A percentile compares a stretch with the other conserved stretches of the same genome.
Evolutionary conservation across 2,329 filamentous ascomycete genomes (phyloP).

Genomic region (Aspergillus sp.): DNA sequence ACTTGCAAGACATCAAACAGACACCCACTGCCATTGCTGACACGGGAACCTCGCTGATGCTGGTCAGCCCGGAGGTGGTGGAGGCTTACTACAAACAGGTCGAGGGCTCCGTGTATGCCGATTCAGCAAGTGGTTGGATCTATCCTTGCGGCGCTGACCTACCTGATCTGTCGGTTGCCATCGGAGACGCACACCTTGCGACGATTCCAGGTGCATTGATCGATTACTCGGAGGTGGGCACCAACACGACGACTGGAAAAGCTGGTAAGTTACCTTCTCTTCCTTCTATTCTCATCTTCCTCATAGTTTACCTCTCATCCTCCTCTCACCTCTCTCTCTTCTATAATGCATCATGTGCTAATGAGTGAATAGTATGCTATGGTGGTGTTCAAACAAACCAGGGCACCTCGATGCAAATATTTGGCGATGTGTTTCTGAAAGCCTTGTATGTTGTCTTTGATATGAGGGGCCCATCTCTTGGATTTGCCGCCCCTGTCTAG

Average conservation of each 20-base stretch:
- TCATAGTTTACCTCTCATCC: neutral
- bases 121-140: slow-evolving; percentile 46
- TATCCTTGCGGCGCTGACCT: slow-evolving; percentile 53
- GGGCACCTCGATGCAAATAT: slow-evolving; percentile 52
- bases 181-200: slow-evolving; percentile 47
- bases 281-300: neutral
- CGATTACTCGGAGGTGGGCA: slow-evolving; percentile 50
- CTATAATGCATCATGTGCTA: slow-evolving; percentile 6
- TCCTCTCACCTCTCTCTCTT: no score
- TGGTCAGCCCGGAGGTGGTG: slow-evolving; percentile 54
- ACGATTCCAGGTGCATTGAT: slow-evolving; percentile 54
- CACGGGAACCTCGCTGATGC: slow-evolving; percentile 64
- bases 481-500: slow-evolving; percentile 44
- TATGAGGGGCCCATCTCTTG: slow-evolving; percentile 44
- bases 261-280: slow-evolving; percentile 27
- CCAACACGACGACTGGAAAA: slow-evolving; percentile 36
- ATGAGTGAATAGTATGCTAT: slow-evolving; percentile 44
- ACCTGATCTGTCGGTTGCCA: slow-evolving; percentile 53
- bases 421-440: slow-evolving; percentile 59
- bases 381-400: slow-evolving; percentile 57
- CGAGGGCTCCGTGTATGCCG: slow-evolving; percentile 44
- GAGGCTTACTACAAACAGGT: slow-evolving; percentile 57
- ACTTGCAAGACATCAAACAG: slow-evolving; percentile 28
- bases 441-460: slow-evolving; percentile 59
- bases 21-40: slow-evolving; percentile 54